Percentiles rank a stretch among this genome's conserved stretches.
Evolutionary conservation across 345 rosid genomes (phyloP).

Genomic region (Populus ilicifolia): DNA sequence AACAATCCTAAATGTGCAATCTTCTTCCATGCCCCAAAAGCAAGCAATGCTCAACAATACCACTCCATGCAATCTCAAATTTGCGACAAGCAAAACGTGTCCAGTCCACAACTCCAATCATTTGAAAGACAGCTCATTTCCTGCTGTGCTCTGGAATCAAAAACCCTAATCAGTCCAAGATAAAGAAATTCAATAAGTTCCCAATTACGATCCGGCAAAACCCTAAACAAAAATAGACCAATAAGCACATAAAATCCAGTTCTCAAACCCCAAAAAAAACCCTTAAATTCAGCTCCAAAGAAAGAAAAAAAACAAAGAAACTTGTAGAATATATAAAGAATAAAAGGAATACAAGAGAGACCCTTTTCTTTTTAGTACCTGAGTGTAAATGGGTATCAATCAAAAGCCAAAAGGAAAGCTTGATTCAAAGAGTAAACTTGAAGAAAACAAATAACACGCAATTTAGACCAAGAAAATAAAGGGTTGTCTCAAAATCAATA

Average conservation of each 20-base stretch:
- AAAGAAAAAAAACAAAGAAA: not conserved
- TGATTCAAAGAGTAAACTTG: constrained; percentile 19
- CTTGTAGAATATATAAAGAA: constrained; percentile 3
- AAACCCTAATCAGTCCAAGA: constrained; percentile 29
- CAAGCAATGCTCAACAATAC: constrained; percentile 18
- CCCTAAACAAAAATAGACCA: constrained; percentile 24
- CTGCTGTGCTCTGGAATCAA: constrained; percentile 12
- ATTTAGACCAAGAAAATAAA: not conserved
- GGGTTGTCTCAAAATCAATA: not conserved
- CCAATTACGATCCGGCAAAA: constrained; percentile 32
- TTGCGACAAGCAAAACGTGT: not conserved
- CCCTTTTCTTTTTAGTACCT: constrained; percentile 10
- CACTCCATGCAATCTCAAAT: constrained; percentile 24
- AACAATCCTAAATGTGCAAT: constrained; percentile 28
- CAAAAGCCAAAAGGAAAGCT: constrained; percentile 22
- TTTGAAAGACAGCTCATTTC: constrained; percentile 21
- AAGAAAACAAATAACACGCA: not conserved
- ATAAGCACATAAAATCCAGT: constrained; percentile 22
- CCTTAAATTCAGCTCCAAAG: constrained; percentile 2
- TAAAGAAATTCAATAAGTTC: constrained; percentile 20
- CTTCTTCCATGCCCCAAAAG: constrained; percentile 43
- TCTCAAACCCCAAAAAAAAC: constrained; percentile 6
- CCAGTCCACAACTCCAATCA: constrained; percentile 18
- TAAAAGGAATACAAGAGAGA: not conserved
- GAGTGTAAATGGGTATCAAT: constrained; percentile 35